Conservation (phyloP, 495 filamentous ascomycete genomes). For the Penicillium coprophilum region DNA sequence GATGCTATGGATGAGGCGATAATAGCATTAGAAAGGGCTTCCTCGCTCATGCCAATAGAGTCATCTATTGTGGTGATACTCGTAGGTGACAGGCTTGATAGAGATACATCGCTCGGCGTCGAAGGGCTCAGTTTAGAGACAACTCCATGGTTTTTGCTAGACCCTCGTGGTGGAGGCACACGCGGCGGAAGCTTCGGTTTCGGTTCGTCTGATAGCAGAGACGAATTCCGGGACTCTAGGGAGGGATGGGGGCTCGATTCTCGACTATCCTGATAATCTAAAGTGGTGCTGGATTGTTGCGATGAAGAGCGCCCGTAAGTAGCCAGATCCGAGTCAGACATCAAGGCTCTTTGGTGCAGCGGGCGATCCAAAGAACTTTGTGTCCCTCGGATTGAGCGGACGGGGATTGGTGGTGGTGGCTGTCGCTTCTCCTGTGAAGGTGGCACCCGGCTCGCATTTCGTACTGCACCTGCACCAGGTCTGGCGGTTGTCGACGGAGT, state of each 20-base stretch:
- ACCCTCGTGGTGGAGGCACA: slow-evolving; percentile 15
- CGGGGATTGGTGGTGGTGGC: slow-evolving; percentile 18
- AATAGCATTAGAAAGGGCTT: slow-evolving; percentile 70
- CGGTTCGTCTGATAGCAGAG: slow-evolving; percentile 19
- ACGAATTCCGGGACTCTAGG: slow-evolving; percentile 15
- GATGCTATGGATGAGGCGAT: slow-evolving; percentile 82
- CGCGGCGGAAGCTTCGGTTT: slow-evolving; percentile 34
- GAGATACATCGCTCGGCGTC: slow-evolving; percentile 32
- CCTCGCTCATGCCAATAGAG: slow-evolving; percentile 40
- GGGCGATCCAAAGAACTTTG: slow-evolving; percentile 16
- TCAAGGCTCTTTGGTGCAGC: slow-evolving; percentile 16
- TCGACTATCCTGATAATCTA: slow-evolving; percentile 12
- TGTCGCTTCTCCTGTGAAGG: slow-evolving; percentile 13
- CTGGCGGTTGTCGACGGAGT: slow-evolving; percentile 17
- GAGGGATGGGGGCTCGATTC: slow-evolving; percentile 22
- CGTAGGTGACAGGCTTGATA: slow-evolving; percentile 27
- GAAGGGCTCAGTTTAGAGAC: slow-evolving; percentile 16
- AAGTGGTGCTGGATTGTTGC: slow-evolving; percentile 14
- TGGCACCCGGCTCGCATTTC: slow-evolving; percentile 24
- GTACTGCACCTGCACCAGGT: slow-evolving; percentile 24
- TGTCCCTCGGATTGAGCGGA: slow-evolving; percentile 10
- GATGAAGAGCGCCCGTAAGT: slow-evolving; percentile 11
- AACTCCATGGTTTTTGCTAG: slow-evolving; percentile 18
- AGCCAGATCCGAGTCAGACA: slow-evolving; percentile 12
- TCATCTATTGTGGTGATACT: slow-evolving; percentile 33